Evolutionary conservation across 352 stramenopile species (phyloP), one percentile per base, ranked within the genome.

Genomic region (Pythium dissimile): DNA sequence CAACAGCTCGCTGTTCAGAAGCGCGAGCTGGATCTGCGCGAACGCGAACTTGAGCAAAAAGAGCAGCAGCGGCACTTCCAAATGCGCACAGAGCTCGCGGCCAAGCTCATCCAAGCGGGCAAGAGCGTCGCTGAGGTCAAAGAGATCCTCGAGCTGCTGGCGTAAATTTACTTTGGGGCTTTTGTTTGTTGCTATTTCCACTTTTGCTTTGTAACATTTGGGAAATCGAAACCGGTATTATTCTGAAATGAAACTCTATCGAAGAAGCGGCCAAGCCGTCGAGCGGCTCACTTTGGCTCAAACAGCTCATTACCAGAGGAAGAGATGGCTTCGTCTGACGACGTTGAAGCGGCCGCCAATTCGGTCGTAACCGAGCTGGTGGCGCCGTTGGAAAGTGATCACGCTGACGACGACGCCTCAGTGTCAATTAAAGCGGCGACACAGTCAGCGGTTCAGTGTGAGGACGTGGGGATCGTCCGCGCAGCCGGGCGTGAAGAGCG

Each of bases 1-100:
- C 41, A 67, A 11, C 55, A 73, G 35, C 35, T 73, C 30, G 23
- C 21, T 0, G 15, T 69, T 6, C 52, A 69, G n/a, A 69, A 74
- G 52, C 71, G 69, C 24, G 69, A 84, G 49, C 59, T 86, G 20
- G 69, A 70, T 23, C 46, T 82, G 16, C 76, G 74, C 35, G 67
- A 76, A 54, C 67, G 31, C 1, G 69, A 80, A 34, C 41, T 85
- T 24, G 50, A 64, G 15, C 59, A 64, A 31, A 66, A 81, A 47
- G 63, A 73, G 16, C 60, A 77, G 24, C 60, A 55, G 28, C 52
- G 47, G n/a, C 66, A 69, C 15, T 27, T 21, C 13, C 16, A n/a
- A 3, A 27, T 58, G 18, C 43, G 69, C 52, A 57, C 63, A 62
- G 57, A 67, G 21, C 41, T 67, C 34, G 47, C 58, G 1, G 37